Evolutionary conservation across 129 eudicot genomes (phyloP).

Genomic region (Heracleum sosnowskyi): DNA sequence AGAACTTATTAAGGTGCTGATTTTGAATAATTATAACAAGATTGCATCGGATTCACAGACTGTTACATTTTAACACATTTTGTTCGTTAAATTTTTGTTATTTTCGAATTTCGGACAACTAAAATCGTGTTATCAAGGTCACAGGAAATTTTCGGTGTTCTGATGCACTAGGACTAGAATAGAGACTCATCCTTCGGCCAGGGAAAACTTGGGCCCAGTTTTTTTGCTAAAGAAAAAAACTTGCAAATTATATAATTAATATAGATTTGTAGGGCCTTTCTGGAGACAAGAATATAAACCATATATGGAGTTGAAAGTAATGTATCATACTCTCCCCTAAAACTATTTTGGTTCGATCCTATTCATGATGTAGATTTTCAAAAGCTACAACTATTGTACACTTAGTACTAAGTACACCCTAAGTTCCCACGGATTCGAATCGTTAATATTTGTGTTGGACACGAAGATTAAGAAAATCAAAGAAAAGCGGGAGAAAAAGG

Average conservation of each 20-base stretch:
- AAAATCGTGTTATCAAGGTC: no score
- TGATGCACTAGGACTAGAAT: constrained; percentile 1
- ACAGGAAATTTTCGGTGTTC: not conserved
- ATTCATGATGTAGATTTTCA: not conserved
- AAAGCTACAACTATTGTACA: not conserved
- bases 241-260: constrained; percentile 1
- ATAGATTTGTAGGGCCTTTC: constrained; percentile 12
- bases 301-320: constrained; percentile 11
- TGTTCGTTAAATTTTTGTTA: no score
- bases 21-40: not conserved
- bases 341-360: not conserved
- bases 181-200: constrained; percentile 14
- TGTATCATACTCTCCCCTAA: not conserved
- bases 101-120: no score
- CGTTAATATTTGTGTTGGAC: no score
- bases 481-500: no score
- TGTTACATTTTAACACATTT: no score
- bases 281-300: constrained; percentile 7
- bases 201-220: constrained; percentile 2
- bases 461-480: no score
- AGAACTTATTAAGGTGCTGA: not conserved
- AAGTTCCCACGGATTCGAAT: no score
- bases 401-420: no score
- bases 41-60: no score
- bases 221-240: not conserved